Conservation (phyloP, 106 monocot species). For the Dioscorea dumetorum region DNA sequence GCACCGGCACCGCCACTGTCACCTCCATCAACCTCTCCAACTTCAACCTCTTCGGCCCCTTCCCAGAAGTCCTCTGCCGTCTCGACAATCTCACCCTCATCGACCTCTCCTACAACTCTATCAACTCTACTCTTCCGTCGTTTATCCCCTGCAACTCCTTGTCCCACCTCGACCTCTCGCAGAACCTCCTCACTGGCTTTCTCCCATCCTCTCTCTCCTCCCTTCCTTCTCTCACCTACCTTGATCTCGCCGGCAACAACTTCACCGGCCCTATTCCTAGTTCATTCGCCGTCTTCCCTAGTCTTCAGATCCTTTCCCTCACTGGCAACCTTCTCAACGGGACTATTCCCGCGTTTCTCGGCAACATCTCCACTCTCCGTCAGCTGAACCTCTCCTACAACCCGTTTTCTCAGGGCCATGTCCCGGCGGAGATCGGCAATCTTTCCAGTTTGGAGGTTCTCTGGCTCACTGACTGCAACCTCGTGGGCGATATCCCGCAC, state of each 20-base stretch:
- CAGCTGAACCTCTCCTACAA: constrained; percentile 79
- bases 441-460: constrained; percentile 37
- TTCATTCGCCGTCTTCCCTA: constrained; percentile 34
- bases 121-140: constrained; percentile 44
- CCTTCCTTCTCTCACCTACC: constrained; percentile 33
- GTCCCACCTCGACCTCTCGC: constrained; percentile 46
- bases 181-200: constrained; percentile 45
- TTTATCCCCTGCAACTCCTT: constrained; percentile 35
- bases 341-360: constrained; percentile 31
- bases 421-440: constrained; percentile 42
- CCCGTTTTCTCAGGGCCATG: constrained; percentile 32
- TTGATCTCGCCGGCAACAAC: constrained; percentile 51
- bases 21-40: constrained; percentile 9
- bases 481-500: constrained; percentile 51
- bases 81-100: constrained; percentile 40
- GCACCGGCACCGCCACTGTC: constrained; percentile 14
- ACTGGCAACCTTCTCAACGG: constrained; percentile 38
- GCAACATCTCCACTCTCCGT: constrained; percentile 27
- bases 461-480: constrained; percentile 54
- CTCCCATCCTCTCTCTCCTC: constrained; percentile 33
- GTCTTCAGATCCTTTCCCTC: constrained; percentile 47
- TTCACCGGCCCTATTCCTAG: constrained; percentile 59
- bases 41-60: constrained; percentile 26
- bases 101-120: constrained; percentile 48
- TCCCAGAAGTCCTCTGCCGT: constrained; percentile 49